Evolutionary conservation across 2,329 filamentous ascomycete species (phyloP).

Genomic region (Periglandula ipomoeae): DNA sequence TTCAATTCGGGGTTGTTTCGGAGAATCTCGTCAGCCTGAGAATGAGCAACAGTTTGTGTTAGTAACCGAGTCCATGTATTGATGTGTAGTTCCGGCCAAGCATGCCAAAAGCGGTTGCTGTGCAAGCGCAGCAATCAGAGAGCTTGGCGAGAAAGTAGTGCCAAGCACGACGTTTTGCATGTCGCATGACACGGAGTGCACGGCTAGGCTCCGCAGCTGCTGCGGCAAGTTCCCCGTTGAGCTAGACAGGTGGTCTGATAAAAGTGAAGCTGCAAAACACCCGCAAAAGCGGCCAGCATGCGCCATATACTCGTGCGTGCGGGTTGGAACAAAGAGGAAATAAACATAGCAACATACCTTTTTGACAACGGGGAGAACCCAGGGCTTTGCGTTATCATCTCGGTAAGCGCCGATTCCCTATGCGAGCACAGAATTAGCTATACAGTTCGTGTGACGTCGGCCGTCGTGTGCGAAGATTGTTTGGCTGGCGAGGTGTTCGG

Average conservation of each 20-base stretch:
- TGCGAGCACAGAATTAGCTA: neutral
- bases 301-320: neutral
- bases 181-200: neutral
- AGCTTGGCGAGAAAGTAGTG: neutral
- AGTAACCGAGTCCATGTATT: neutral
- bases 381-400: slow-evolving; percentile 91
- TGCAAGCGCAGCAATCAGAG: neutral
- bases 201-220: neutral
- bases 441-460: neutral
- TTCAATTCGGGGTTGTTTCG: slow-evolving; percentile 84
- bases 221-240: neutral
- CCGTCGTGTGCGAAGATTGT: neutral
- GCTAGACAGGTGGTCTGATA: neutral
- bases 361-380: slow-evolving; percentile 92
- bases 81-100: neutral
- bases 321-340: neutral
- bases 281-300: neutral
- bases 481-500: neutral
- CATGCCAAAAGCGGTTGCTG: neutral
- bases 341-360: slow-evolving; percentile 51
- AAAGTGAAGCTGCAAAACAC: neutral
- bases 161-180: neutral
- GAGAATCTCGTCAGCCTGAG: slow-evolving; percentile 80
- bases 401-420: slow-evolving; percentile 84
- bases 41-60: neutral